These are phyloP conservation scores for Zygotorulaspora chibaensis DNA, from an alignment of 805 yeast species.

Conservation along the genomic window DNA sequence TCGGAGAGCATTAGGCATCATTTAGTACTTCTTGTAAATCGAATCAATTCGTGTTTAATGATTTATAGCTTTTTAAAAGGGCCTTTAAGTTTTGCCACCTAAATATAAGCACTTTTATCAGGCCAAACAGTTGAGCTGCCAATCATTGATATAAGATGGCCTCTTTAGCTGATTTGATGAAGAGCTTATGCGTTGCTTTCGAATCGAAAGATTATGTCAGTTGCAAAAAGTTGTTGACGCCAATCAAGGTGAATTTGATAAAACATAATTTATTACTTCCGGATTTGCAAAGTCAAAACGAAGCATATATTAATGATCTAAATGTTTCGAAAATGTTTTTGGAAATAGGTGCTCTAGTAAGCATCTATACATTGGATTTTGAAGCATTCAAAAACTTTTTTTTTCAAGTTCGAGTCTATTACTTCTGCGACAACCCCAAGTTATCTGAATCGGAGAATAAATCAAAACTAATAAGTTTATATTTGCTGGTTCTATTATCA, in stretches of 20 bases:
- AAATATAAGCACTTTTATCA: background rate
- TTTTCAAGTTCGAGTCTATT: slow-evolving; percentile 74
- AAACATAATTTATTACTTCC: slow-evolving; percentile 77
- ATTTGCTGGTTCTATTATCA: slow-evolving; percentile 70
- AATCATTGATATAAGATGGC: slow-evolving; percentile 26
- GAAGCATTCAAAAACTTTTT: slow-evolving; percentile 66
- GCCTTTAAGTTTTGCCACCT: slow-evolving; percentile 12
- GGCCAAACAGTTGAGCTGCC: background rate
- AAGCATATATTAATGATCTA: slow-evolving; percentile 54
- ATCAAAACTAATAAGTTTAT: slow-evolving; percentile 69
- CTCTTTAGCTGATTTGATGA: slow-evolving; percentile 64
- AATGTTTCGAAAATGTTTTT: slow-evolving; percentile 74
- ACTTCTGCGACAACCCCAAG: slow-evolving; percentile 40
- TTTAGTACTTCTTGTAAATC: background rate
- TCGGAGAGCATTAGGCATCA: too few species aligned
- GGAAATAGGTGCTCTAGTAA: slow-evolving; percentile 82
- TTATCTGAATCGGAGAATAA: slow-evolving; percentile 52
- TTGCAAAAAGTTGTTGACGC: slow-evolving; percentile 60
- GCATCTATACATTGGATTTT: slow-evolving; percentile 61
- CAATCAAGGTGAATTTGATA: slow-evolving; percentile 74
- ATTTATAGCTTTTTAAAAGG: background rate
- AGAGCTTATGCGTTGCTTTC: slow-evolving; percentile 62
- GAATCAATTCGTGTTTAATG: slow-evolving; percentile 2
- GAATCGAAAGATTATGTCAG: slow-evolving; percentile 55
- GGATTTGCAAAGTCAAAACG: slow-evolving; percentile 32